phyloP scores from a whole-genome alignment of 2,329 filamentous ascomycete species.

The Talaromyces sp. region DNA sequence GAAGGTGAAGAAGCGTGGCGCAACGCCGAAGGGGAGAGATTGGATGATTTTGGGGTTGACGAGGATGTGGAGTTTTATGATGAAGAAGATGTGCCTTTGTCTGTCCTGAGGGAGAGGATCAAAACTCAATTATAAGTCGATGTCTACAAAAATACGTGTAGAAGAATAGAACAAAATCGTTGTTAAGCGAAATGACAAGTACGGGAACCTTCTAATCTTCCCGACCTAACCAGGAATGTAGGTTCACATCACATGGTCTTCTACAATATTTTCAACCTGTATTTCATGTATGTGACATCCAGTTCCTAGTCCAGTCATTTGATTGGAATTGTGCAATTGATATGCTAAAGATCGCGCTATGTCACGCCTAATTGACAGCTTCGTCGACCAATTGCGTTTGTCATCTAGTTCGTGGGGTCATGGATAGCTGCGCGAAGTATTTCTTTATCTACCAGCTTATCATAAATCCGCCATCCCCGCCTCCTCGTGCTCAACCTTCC shows the following conservation, averaged over 20 bases:
- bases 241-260: background rate
- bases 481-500: background rate
- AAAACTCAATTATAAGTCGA: slow-evolving; percentile 12
- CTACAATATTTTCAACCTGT: background rate
- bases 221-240: slow-evolving; percentile 3
- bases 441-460: background rate
- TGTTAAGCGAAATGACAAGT: background rate
- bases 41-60: slow-evolving; percentile 63
- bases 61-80: slow-evolving; percentile 63
- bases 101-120: slow-evolving; percentile 16
- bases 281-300: background rate
- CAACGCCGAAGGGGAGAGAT: slow-evolving; percentile 59
- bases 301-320: background rate
- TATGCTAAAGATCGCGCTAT: slow-evolving; percentile 1
- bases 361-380: slow-evolving; percentile 1
- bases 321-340: background rate
- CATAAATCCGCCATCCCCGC: background rate
- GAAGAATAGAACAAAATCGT: background rate
- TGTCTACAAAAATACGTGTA: background rate
- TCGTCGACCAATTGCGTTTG: slow-evolving; percentile 7
- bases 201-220: background rate
- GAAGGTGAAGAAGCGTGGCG: slow-evolving; percentile 60
- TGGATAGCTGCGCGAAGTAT: background rate
- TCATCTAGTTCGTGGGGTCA: background rate
- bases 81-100: slow-evolving; percentile 58